Evolutionary conservation across 345 rosid species (phyloP).

Genomic region (Populus simonii): DNA sequence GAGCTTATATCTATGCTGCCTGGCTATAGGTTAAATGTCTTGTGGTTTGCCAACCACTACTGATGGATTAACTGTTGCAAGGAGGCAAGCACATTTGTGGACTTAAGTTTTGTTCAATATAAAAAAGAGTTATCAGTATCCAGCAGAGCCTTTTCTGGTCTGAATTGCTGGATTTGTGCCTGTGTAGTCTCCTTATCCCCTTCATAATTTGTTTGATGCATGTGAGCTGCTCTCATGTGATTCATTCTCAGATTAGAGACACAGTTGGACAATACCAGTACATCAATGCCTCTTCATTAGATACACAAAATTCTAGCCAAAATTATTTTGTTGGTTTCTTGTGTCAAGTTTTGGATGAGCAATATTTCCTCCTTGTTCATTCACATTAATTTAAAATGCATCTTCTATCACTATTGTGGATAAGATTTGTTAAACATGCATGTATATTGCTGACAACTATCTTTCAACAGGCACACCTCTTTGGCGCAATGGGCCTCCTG

Average conservation of each 20-base stretch:
- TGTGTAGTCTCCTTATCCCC: not conserved
- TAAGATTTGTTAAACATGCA: not conserved
- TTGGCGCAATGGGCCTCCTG: constrained; percentile 98
- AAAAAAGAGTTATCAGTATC: not conserved
- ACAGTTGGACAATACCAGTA: not conserved
- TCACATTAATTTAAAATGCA: not conserved
- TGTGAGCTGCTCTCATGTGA: not conserved
- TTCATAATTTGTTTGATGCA: not conserved
- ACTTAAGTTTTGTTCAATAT: not conserved
- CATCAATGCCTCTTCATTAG: not conserved
- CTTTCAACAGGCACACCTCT: constrained; percentile 75
- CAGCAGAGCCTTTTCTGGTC: not conserved
- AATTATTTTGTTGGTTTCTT: not conserved
- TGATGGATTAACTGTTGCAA: not conserved
- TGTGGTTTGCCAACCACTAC: not conserved
- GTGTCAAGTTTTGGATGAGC: constrained; percentile 6
- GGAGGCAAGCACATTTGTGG: not conserved
- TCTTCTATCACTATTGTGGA: not conserved
- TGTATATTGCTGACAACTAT: constrained; percentile 17
- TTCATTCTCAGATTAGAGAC: not conserved
- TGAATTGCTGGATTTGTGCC: not conserved
- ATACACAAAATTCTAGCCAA: not conserved
- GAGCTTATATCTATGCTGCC: not conserved
- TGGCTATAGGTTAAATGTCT: not conserved
- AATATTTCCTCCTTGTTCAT: constrained; percentile 1